A percentile compares a stretch with the other conserved stretches of the same genome.
phyloP scores from a whole-genome alignment of 495 filamentous ascomycete species.

The Copromyces sp. region DNA sequence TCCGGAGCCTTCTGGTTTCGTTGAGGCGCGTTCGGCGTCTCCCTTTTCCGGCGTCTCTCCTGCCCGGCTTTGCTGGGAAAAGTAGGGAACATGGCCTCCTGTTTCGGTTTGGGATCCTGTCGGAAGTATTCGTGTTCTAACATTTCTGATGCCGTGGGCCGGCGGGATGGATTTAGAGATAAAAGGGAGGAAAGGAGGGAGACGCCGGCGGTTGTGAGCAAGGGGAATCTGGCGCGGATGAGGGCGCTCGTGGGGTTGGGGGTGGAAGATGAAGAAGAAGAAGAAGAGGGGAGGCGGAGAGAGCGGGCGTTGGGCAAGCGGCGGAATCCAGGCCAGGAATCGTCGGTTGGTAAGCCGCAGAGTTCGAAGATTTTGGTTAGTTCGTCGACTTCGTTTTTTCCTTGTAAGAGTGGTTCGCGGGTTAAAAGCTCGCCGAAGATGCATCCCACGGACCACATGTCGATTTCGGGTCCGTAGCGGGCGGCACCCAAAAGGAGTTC shows the following conservation, averaged over 20 bases:
- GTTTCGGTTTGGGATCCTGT: conserved; percentile 82
- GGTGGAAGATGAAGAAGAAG: conserved; percentile 24
- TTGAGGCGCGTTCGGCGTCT: conserved; percentile 79
- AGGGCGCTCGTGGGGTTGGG: conserved; percentile 28
- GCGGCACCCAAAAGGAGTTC: conserved; percentile 79
- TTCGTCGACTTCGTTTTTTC: conserved; percentile 91
- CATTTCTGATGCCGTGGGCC: conserved; percentile 54
- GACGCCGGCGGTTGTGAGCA: conserved; percentile 66
- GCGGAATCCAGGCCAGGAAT: conserved; percentile 78
- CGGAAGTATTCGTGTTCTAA: conserved; percentile 66
- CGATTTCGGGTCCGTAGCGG: conserved; percentile 66
- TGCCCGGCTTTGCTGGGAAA: conserved; percentile 92
- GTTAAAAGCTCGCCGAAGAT: conserved; percentile 89
- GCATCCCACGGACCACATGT: conserved; percentile 95
- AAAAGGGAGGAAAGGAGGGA: conserved; percentile 59
- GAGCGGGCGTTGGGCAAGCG: conserved; percentile 82
- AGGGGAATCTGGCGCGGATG: conserved; percentile 67
- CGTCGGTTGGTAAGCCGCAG: conserved; percentile 79
- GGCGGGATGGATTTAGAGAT: conserved; percentile 58
- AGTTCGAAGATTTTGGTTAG: conserved; percentile 68
- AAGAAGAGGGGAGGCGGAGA: conserved; percentile 58
- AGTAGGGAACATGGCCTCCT: conserved; percentile 76
- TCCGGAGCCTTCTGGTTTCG: conserved; percentile 57
- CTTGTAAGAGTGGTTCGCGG: conserved; percentile 77
- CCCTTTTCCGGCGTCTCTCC: conserved; percentile 64